Evolutionary conservation across 2,329 filamentous ascomycete species (phyloP).

Genomic region (Sclerotiophoma versabilis): DNA sequence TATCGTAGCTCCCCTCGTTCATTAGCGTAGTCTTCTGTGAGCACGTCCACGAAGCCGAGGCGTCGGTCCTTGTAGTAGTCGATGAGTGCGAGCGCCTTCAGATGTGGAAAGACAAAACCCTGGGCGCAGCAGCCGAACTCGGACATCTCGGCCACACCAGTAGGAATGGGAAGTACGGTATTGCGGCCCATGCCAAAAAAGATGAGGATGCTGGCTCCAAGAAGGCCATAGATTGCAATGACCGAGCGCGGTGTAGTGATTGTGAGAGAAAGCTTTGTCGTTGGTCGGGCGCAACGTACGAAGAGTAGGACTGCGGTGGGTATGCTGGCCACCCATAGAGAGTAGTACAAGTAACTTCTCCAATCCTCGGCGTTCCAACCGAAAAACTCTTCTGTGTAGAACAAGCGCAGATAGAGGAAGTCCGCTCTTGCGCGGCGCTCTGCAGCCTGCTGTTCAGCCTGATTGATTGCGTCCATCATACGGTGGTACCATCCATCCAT

Average conservation of each 20-base stretch:
- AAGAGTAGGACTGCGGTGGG: constrained; percentile 36
- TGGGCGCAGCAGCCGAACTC: constrained; percentile 56
- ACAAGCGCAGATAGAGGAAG: constrained; percentile 56
- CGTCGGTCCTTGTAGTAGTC: constrained; percentile 43
- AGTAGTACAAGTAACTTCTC: constrained; percentile 48
- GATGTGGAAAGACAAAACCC: constrained; percentile 53
- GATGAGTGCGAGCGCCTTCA: constrained; percentile 35
- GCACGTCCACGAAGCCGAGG: constrained; percentile 49
- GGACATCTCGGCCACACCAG: constrained; percentile 51
- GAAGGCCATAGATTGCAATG: constrained; percentile 25
- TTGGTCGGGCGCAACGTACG: constrained; percentile 31
- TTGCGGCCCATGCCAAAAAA: constrained; percentile 53
- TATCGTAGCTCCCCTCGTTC: constrained; percentile 49
- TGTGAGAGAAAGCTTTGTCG: constrained; percentile 27
- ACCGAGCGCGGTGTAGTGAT: constrained; percentile 30
- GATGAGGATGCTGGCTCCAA: constrained; percentile 31
- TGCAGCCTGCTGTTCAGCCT: constrained; percentile 41
- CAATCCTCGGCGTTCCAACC: constrained; percentile 57
- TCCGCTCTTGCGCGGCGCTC: constrained; percentile 31
- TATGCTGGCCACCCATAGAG: constrained; percentile 30
- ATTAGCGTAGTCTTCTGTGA: constrained; percentile 54
- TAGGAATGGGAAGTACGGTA: constrained; percentile 47
- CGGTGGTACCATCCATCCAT: constrained; percentile 58
- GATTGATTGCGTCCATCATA: constrained; percentile 46
- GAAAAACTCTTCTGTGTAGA: constrained; percentile 56